Evolutionary conservation across 176 grass and related monocot genomes (phyloP).

Genomic region (Cenchrus purpureus): DNA sequence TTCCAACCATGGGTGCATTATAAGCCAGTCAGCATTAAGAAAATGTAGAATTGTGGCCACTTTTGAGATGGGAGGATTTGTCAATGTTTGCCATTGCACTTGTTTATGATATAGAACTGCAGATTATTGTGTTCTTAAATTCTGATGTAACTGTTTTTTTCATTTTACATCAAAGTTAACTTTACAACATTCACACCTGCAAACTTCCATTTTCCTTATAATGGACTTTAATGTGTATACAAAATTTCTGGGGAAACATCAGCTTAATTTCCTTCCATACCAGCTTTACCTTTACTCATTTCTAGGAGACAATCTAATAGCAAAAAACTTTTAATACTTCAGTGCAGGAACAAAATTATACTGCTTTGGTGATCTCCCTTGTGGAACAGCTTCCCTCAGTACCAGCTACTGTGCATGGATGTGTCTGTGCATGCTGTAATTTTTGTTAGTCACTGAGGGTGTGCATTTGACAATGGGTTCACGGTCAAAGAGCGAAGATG

Average conservation of each 20-base stretch:
- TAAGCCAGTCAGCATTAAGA: neutral
- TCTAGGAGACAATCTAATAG: constrained; percentile 21
- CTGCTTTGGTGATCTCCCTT: neutral
- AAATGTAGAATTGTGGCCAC: constrained; percentile 1
- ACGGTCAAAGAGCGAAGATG: constrained; percentile 73
- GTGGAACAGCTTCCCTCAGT: neutral
- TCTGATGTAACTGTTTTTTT: constrained; percentile 11
- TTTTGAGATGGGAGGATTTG: constrained; percentile 22
- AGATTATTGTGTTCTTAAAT: constrained; percentile 9
- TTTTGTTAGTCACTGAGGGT: constrained; percentile 32
- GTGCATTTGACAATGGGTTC: constrained; percentile 62
- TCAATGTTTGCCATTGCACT: neutral
- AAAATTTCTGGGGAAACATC: constrained; percentile 20
- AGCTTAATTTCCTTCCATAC: constrained; percentile 26
- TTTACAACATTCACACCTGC: constrained; percentile 1
- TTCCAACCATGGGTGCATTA: neutral
- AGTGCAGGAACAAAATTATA: constrained; percentile 37
- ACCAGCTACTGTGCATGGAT: constrained; percentile 29
- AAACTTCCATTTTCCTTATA: neutral
- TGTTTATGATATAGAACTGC: neutral
- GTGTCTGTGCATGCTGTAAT: constrained; percentile 1
- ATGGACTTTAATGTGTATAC: constrained; percentile 10
- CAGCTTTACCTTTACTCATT: neutral
- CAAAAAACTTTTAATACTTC: constrained; percentile 26
- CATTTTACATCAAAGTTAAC: constrained; percentile 14